Evolutionary conservation across 2,329 filamentous ascomycete species (phyloP).

Genomic region (Xylariaceae sp.): DNA sequence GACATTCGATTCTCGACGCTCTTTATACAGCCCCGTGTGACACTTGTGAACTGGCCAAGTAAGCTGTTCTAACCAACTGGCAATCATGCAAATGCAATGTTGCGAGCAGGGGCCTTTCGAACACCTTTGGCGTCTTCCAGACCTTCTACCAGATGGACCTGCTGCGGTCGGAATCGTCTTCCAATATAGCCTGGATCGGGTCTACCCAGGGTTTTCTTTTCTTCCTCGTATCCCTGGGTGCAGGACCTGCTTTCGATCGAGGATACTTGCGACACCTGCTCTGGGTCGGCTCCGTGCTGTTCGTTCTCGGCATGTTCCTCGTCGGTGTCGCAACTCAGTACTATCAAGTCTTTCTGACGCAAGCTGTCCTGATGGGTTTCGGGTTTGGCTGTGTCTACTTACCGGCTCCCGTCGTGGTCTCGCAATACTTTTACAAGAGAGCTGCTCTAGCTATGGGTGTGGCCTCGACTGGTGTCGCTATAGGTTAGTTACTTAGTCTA

Average conservation of each 20-base stretch:
- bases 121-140: constrained; percentile 24
- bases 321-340: constrained; percentile 30
- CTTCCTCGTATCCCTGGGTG: constrained; percentile 28
- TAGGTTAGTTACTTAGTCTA: constrained; percentile 18
- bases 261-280: constrained; percentile 28
- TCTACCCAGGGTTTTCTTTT: constrained; percentile 30
- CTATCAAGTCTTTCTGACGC: constrained; percentile 29
- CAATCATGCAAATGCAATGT: neutral
- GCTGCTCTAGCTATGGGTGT: constrained; percentile 1
- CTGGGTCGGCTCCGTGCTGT: constrained; percentile 20
- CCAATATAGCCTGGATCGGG: constrained; percentile 30
- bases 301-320: constrained; percentile 32
- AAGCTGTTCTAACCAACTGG: too few species aligned
- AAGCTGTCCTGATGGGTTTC: constrained; percentile 21
- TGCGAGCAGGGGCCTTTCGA: neutral
- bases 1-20: too few species aligned
- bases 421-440: constrained; percentile 27
- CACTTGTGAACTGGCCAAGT: too few species aligned
- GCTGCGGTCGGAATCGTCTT: constrained; percentile 9
- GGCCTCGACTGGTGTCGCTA: constrained; percentile 20
- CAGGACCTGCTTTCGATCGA: constrained; percentile 31
- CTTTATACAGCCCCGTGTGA: too few species aligned
- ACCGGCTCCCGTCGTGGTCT: constrained; percentile 21
- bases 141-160: constrained; percentile 24
- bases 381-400: constrained; percentile 22